Conservation (phyloP, 2,329 filamentous ascomycete species). For the Podosphaera leucotricha region DNA sequence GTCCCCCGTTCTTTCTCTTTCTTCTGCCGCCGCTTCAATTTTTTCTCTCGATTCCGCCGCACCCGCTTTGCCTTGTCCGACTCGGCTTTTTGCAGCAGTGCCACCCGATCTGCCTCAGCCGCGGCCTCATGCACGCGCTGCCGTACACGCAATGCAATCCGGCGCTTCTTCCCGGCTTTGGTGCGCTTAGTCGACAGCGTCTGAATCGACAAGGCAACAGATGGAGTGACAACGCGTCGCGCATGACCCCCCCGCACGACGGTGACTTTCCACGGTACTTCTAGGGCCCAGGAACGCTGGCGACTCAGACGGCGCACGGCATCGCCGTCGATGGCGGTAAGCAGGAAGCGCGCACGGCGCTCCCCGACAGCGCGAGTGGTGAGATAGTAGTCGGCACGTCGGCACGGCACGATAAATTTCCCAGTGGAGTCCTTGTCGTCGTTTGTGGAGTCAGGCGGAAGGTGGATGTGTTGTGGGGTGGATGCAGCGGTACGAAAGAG, state of each 20-base stretch:
- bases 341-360: conserved; percentile 19
- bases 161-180: conserved; percentile 32
- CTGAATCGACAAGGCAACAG: neutral
- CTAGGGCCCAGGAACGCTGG: conserved; percentile 29
- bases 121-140: conserved; percentile 17
- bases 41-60: conserved; percentile 33
- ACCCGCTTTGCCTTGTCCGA: conserved; percentile 37
- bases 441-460: conserved; percentile 18
- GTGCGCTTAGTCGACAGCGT: conserved; percentile 6
- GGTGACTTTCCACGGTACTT: conserved; percentile 35
- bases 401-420: conserved; percentile 18
- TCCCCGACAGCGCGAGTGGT: conserved; percentile 18
- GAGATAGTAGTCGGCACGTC: conserved; percentile 28
- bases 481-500: conserved; percentile 22
- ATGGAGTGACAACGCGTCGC: neutral
- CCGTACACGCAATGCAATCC: conserved; percentile 25
- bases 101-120: conserved; percentile 18
- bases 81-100: conserved; percentile 27
- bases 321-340: conserved; percentile 28
- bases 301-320: conserved; percentile 23
- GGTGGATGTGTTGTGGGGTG: conserved; percentile 23
- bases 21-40: conserved; percentile 33
- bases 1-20: conserved; percentile 27
- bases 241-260: conserved; percentile 17
- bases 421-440: neutral